Conservation (phyloP, 139 green algal species). For the Haematococcus sp. region DNA sequence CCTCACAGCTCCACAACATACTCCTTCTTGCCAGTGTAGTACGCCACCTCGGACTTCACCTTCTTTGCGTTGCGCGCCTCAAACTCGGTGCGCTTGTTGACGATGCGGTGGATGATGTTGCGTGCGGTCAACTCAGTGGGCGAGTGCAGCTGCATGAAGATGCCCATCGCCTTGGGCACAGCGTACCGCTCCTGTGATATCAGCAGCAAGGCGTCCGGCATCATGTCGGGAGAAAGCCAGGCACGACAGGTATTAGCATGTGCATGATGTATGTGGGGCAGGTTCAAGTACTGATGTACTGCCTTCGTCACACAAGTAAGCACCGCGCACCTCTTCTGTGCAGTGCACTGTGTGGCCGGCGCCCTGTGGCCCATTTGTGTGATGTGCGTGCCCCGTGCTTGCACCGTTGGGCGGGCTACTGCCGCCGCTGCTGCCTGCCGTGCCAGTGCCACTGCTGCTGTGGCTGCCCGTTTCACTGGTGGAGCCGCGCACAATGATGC, state of each 20-base stretch:
- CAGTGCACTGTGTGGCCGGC: neutral
- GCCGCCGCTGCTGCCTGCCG: too few relatives aligned
- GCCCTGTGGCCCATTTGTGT: neutral
- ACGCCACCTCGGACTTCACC: conserved; percentile 66
- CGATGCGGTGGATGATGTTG: conserved; percentile 90
- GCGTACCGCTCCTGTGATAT: conserved; percentile 42
- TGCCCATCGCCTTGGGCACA: conserved; percentile 25
- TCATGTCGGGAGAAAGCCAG: neutral
- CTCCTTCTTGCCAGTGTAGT: conserved; percentile 67
- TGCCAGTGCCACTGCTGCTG: too few relatives aligned
- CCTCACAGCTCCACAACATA: conserved; percentile 59
- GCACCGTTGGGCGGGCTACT: too few relatives aligned
- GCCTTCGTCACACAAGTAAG: neutral
- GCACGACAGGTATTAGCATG: neutral
- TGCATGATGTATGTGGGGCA: neutral
- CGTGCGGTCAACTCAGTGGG: conserved; percentile 73
- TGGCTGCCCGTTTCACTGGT: conserved; percentile 55
- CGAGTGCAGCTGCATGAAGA: conserved; percentile 64
- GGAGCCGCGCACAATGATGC: conserved; percentile 81
- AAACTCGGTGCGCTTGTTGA: conserved; percentile 83
- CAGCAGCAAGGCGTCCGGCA: neutral
- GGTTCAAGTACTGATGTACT: too few relatives aligned
- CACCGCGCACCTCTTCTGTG: neutral
- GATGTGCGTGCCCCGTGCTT: too few relatives aligned
- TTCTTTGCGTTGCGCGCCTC: conserved; percentile 81